Evolutionary conservation across 2,329 filamentous ascomycete species (phyloP).

Genomic region (Dactylellina drechsleri): DNA sequence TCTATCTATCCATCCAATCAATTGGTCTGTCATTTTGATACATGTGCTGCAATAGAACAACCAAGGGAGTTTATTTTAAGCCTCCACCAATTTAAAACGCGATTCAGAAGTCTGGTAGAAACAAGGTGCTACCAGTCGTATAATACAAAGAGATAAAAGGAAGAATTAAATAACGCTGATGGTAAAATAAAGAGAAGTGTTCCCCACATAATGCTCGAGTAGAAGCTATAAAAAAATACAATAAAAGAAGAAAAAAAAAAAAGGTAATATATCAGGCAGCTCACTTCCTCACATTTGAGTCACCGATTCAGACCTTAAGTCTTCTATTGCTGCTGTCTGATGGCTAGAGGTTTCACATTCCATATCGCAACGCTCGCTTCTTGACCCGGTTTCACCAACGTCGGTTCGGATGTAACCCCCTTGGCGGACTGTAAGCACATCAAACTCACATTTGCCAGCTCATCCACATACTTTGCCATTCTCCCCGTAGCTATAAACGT

Average conservation of each 20-base stretch:
- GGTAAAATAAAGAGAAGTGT: conserved; percentile 33
- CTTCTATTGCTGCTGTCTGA: conserved; percentile 11
- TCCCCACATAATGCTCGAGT: conserved; percentile 25
- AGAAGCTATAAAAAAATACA: conserved; percentile 16
- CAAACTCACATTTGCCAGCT: conserved; percentile 80
- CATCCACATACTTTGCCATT: conserved; percentile 79
- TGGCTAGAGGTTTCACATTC: conserved; percentile 54
- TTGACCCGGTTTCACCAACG: conserved; percentile 34
- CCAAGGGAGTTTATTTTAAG: conserved; percentile 36
- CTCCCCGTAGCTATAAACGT: conserved; percentile 73
- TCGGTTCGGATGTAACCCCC: conserved; percentile 41
- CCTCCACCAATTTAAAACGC: conserved; percentile 18
- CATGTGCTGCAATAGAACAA: conserved; percentile 11
- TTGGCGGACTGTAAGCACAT: conserved; percentile 68
- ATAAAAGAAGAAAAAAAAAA: conserved; percentile 18
- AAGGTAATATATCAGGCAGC: background rate
- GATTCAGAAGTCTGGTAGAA: conserved; percentile 33
- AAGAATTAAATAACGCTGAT: conserved; percentile 49
- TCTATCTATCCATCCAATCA: background rate
- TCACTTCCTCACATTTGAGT: background rate
- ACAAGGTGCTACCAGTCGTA: conserved; percentile 32
- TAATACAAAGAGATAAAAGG: conserved; percentile 49
- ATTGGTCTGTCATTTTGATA: conserved; percentile 23
- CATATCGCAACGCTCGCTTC: conserved; percentile 55
- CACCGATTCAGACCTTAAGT: conserved; percentile 10